Evolutionary conservation across 345 rosid genomes (phyloP), one percentile per base, ranked within the genome.

Genomic region (Erodium maritimum): DNA sequence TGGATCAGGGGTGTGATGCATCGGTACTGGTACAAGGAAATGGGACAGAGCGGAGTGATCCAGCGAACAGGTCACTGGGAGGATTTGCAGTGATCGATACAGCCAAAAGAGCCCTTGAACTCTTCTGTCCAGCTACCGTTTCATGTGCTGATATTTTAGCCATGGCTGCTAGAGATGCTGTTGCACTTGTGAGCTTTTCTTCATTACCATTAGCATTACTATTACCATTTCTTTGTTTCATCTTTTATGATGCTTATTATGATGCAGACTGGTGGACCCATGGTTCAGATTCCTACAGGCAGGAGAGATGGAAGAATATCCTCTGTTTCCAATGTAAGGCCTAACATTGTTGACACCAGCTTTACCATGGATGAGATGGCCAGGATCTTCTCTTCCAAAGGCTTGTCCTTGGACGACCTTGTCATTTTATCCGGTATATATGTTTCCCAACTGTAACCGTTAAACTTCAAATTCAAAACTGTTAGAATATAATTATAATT

Each of bases 1-100:
- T 56, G n/a, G n/a, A 56, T 20, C 67, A 87, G 96, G 97, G 95
- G 21, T 91, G 96, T 52, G 97, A 91, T 81, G 95, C 82, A 8
- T 86, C 96, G 5, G 81, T 91, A n/a, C 77, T 91, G 60, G 56
- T 91, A 54, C 76, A 77, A 80, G 95, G 96, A 54, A 91, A 88
- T 29, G 77, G 71, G n/a, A 85, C 97, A 10, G 95, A 91, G 71
- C 66, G 80, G 68, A 82, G 54, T 52, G 97, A 91, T 62, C 96
- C 91, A 2, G 96, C 89, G 8, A 91, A 81, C 61, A 54, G 65
- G 21, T 91, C 95, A 54, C 71, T 91, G 0, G 96, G 95, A 60
- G 96, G 90, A 14, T 85, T 81, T 66, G 60, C 78, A 12, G 91
- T 85, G 0, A 81, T 88, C 21, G 81, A 88, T 69, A 73, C 75